phyloP scores from a whole-genome alignment of 1,284 basidiomycete genomes.

The Sporisorium graminicola region DNA sequence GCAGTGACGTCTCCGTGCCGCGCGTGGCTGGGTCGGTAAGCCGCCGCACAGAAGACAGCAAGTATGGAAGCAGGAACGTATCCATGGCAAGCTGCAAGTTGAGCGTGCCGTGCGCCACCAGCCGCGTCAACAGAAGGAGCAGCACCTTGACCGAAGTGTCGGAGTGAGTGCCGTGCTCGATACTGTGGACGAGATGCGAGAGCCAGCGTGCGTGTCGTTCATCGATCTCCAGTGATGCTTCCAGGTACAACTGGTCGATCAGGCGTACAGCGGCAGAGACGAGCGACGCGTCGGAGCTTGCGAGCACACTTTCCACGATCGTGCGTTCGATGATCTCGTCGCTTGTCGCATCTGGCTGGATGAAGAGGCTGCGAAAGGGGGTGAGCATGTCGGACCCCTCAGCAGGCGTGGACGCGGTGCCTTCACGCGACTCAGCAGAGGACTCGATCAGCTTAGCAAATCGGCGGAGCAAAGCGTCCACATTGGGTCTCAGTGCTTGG shows the following conservation, averaged over 20 bases:
- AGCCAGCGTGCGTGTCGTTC: slow-evolving; percentile 51
- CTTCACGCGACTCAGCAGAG: not conserved
- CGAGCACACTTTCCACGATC: slow-evolving; percentile 38
- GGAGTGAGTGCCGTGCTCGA: slow-evolving; percentile 18
- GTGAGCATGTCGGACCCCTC: slow-evolving; percentile 34
- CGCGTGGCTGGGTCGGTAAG: slow-evolving; percentile 44
- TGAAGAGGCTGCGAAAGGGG: slow-evolving; percentile 33
- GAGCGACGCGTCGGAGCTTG: slow-evolving; percentile 8
- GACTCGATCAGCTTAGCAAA: slow-evolving; percentile 17
- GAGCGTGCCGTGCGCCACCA: slow-evolving; percentile 45
- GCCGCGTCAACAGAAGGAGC: slow-evolving; percentile 18
- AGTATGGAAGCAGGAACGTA: slow-evolving; percentile 34
- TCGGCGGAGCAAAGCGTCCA: slow-evolving; percentile 32
- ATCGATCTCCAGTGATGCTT: slow-evolving; percentile 52
- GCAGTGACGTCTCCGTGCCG: slow-evolving; percentile 10
- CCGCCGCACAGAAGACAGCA: slow-evolving; percentile 17
- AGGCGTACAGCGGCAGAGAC: slow-evolving; percentile 32
- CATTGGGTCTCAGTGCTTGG: slow-evolving; percentile 22
- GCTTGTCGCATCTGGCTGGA: slow-evolving; percentile 36
- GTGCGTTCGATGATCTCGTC: slow-evolving; percentile 49
- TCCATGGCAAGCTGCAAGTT: slow-evolving; percentile 45
- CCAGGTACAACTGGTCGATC: slow-evolving; percentile 51
- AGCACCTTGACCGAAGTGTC: slow-evolving; percentile 16
- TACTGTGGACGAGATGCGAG: slow-evolving; percentile 25
- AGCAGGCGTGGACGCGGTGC: slow-evolving; percentile 10